Conservation (phyloP, 345 rosid genomes). For the Litchi chinensis region DNA sequence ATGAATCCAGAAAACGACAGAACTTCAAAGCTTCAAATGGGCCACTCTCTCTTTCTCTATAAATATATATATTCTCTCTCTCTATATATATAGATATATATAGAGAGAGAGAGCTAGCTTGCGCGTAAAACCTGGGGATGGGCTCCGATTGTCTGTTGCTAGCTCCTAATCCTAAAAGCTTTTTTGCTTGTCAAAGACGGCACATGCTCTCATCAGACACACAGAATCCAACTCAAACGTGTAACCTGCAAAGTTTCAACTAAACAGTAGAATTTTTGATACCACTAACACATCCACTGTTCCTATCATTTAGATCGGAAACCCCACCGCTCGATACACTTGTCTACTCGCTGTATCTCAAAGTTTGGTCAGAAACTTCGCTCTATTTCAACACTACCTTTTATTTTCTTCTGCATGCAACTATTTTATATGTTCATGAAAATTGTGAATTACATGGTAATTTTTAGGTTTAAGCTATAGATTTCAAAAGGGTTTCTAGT, state of each 20-base stretch:
- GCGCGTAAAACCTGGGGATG: not conserved
- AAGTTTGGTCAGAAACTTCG: not conserved
- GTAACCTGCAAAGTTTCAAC: not conserved
- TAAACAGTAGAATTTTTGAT: slow-evolving; percentile 9
- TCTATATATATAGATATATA: too few relatives aligned
- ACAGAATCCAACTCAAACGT: not conserved
- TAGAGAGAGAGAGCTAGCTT: not conserved
- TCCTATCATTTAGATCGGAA: not conserved
- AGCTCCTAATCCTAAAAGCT: not conserved
- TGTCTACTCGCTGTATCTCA: not conserved
- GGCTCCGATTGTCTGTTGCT: not conserved
- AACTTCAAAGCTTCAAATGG: too few relatives aligned
- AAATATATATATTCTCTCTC: too few relatives aligned
- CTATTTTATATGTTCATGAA: not conserved
- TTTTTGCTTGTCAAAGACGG: not conserved
- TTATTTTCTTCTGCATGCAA: not conserved
- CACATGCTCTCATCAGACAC: not conserved
- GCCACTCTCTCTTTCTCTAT: too few relatives aligned
- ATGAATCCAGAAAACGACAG: too few relatives aligned
- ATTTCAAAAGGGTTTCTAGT: not conserved
- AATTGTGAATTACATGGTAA: not conserved
- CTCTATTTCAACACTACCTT: not conserved
- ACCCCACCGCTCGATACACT: not conserved
- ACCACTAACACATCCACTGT: not conserved
- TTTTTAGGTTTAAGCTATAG: not conserved